A percentile compares a stretch with the other conserved stretches of the same genome.
phyloP scores from a whole-genome alignment of 2,329 filamentous ascomycete genomes.

The Alternaria sp. region DNA sequence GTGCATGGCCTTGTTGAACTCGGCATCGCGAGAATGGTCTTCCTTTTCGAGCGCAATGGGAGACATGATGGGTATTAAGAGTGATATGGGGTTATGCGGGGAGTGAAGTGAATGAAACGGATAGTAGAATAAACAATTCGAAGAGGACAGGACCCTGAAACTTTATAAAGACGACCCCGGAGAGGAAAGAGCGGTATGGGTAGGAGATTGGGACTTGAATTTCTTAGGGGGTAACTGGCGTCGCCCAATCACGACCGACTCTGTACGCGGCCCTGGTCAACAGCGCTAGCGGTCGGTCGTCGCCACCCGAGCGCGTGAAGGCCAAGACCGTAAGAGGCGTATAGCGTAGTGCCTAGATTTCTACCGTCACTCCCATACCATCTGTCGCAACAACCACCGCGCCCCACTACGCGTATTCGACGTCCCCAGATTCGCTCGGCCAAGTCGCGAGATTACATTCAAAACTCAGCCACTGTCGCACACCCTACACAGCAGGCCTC shows the following conservation, averaged over 20 bases:
- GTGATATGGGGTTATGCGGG: background rate
- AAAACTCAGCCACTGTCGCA: background rate
- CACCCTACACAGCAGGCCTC: background rate
- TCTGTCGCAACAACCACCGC: conserved; percentile 11
- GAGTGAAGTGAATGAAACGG: conserved; percentile 1
- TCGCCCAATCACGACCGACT: conserved; percentile 22
- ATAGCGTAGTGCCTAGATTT: conserved; percentile 22
- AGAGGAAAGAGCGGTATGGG: conserved; percentile 33
- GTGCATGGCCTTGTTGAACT: conserved; percentile 89
- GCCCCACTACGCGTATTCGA: conserved; percentile 22
- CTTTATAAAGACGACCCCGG: conserved; percentile 21
- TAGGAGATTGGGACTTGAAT: conserved; percentile 28
- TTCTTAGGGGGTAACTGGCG: conserved; percentile 13
- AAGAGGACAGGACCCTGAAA: conserved; percentile 16
- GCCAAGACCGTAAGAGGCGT: conserved; percentile 8
- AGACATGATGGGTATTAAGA: conserved; percentile 54
- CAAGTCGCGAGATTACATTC: background rate
- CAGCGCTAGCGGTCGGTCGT: conserved; percentile 8
- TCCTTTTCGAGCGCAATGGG: conserved; percentile 74
- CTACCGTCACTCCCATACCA: conserved; percentile 20
- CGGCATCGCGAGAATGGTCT: conserved; percentile 84
- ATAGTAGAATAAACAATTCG: conserved; percentile 23
- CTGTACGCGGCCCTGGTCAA: conserved; percentile 21
- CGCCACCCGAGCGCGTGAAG: conserved; percentile 19
- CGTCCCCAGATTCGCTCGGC: conserved; percentile 15